Evolutionary conservation across 73 alveolate genomes (phyloP), one percentile per base, ranked within the genome.

Genomic region (Uronychia setigera): DNA sequence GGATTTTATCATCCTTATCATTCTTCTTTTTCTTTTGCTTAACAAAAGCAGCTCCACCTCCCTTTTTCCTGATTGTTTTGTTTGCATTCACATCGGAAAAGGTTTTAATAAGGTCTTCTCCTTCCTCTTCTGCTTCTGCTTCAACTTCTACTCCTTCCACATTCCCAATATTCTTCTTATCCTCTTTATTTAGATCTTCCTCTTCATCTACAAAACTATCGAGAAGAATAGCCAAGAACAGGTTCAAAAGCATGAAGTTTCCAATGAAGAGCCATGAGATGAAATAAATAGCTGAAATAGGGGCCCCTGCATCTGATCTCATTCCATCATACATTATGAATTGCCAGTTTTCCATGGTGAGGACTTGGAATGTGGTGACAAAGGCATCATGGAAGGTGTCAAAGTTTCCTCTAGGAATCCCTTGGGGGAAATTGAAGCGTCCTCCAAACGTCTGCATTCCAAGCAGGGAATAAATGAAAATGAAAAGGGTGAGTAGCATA

Each of bases 231-330:
- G 99, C 98, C 85, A 96, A 83, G 89, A 98, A 97, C 80, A 98
- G 87, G 91, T 98, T 98, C 83, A 98, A 93, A 29, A 98, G 90
- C 0, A 98, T 96, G 87, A 88, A 98, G 86, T 98, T 98, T 28
- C 99, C 99, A 31, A 97, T 90, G 85, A 98, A 83, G 59, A 98
- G 96, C 99, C 99, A 97, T 33, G 95, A 95, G 32, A 98, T 86
- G 60, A 93, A 89, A 79, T 95, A 97, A 33, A 95, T 87, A 26
- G 94, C 94, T 26, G 97, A 86, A 35, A 93, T 81, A 59, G 86
- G 77, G 29, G 88, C 35, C 35, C 77, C 84, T 60, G 83, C 84
- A 31, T 58, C 46, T 34, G 80, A 84, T 29, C 84, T 57, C 89
- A 89, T 79, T 14, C 93, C 81, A 0, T 84, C 90, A 80, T 77